Percentiles rank a stretch among this genome's conserved stretches.
Conservation (phyloP, 1,284 basidiomycete genomes). For the Ustilago esculenta region DNA sequence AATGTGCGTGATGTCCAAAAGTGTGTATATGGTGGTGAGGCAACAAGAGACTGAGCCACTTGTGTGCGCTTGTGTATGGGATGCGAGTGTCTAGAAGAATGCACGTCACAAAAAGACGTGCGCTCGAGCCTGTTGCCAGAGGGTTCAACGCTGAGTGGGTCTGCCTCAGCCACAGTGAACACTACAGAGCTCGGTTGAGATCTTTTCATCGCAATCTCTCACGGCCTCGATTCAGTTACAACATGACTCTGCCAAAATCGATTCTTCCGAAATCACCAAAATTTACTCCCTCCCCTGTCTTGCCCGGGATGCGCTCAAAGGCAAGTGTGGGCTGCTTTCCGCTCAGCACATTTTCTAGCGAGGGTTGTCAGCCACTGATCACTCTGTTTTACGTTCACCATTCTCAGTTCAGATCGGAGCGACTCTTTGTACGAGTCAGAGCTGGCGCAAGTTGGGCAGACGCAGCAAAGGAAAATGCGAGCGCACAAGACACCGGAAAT, state of each 20-base stretch:
- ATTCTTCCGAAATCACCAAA: slow-evolving; percentile 22
- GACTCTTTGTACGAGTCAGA: too few relatives aligned
- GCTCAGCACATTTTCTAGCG: too few relatives aligned
- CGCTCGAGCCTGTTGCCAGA: slow-evolving; percentile 17
- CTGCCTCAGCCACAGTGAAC: not conserved
- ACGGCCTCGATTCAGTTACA: not conserved
- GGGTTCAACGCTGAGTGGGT: not conserved
- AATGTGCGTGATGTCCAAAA: slow-evolving; percentile 8
- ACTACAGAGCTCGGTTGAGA: not conserved
- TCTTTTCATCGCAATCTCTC: not conserved
- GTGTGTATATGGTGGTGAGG: slow-evolving; percentile 15
- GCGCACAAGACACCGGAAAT: too few relatives aligned
- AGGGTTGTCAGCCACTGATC: too few relatives aligned
- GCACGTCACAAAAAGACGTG: not conserved
- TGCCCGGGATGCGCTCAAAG: too few relatives aligned
- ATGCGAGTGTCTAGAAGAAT: not conserved
- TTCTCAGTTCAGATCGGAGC: too few relatives aligned
- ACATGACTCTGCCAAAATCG: slow-evolving; percentile 7
- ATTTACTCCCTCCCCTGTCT: not conserved
- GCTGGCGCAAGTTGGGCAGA: too few relatives aligned
- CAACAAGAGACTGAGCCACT: not conserved
- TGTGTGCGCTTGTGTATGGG: too few relatives aligned
- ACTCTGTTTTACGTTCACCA: too few relatives aligned
- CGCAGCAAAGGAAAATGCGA: too few relatives aligned
- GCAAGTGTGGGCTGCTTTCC: too few relatives aligned